Evolutionary conservation across 148 eudicot species (phyloP).

Genomic region (Rhododendron mucronatum): DNA sequence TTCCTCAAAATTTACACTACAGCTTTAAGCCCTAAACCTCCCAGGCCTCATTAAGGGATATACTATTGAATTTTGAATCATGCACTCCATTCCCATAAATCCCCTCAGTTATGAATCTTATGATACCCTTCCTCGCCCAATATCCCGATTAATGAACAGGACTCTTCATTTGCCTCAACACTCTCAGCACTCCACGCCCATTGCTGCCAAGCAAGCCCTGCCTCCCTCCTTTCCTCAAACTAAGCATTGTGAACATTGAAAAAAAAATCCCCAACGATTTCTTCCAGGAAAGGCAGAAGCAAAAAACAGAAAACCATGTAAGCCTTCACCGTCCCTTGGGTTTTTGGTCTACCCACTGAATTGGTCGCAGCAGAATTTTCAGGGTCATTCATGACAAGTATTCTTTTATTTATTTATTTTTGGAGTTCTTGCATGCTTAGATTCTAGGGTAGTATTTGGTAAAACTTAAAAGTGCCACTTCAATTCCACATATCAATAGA

Average conservation of each 20-base stretch:
- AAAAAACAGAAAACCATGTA: background rate
- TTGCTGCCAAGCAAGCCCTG: background rate
- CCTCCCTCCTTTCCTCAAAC: background rate
- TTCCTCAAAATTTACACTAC: background rate
- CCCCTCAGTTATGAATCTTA: background rate
- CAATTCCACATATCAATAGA: background rate
- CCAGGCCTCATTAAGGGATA: background rate
- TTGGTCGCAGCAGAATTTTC: background rate
- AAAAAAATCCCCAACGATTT: background rate
- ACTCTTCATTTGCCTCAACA: background rate
- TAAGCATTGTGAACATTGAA: background rate
- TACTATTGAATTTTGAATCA: background rate
- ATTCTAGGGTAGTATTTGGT: background rate
- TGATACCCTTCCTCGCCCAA: background rate
- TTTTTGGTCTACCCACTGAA: background rate
- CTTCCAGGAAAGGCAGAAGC: background rate
- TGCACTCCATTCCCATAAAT: background rate
- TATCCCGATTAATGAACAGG: background rate
- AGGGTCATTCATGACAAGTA: background rate
- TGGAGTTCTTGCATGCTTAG: background rate
- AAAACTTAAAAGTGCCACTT: background rate
- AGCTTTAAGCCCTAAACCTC: background rate
- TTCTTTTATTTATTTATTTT: background rate
- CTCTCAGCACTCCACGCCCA: background rate
- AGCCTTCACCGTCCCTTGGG: background rate